phyloP scores from a whole-genome alignment of 345 rosid genomes.

The Gossypium sturtianum region DNA sequence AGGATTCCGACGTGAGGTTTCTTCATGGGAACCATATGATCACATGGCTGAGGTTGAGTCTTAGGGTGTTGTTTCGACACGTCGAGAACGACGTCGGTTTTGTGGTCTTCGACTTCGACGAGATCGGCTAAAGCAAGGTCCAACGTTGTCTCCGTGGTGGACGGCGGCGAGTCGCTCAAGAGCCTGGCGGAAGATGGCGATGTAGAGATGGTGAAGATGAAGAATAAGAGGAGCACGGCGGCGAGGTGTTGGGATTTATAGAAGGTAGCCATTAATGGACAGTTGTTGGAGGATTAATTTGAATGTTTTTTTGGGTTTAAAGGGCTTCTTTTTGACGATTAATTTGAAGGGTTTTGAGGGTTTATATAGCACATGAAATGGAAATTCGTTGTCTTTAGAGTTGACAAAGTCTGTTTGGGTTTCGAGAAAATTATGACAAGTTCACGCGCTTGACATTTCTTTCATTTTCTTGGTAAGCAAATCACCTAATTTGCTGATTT shows the following conservation, averaged over 20 bases:
- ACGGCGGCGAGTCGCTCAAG: not conserved
- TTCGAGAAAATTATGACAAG: not conserved
- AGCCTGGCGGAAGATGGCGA: conserved; percentile 4
- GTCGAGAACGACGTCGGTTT: not conserved
- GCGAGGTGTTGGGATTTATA: not conserved
- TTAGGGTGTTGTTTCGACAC: not conserved
- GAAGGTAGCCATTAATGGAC: not conserved
- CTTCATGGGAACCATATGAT: not conserved
- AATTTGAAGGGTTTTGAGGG: not conserved
- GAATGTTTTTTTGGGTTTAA: not conserved
- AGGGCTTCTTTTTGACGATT: not conserved
- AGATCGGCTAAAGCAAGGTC: conserved; percentile 3
- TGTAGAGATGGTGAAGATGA: not conserved
- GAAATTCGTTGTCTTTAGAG: no score
- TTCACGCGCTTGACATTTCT: not conserved
- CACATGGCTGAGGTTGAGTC: conserved; percentile 10
- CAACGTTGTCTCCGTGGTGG: not conserved
- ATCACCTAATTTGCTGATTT: not conserved
- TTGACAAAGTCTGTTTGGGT: conserved; percentile 1
- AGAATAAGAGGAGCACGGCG: not conserved
- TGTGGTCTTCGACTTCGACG: not conserved
- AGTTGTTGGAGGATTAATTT: no score
- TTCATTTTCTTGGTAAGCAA: no score
- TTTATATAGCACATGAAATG: no score
- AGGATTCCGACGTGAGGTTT: not conserved